A percentile compares a stretch with the other conserved stretches of the same genome.
These are phyloP conservation scores for Russula virescens DNA, from an alignment of 768 basidiomycete species.

Conservation along the genomic window DNA sequence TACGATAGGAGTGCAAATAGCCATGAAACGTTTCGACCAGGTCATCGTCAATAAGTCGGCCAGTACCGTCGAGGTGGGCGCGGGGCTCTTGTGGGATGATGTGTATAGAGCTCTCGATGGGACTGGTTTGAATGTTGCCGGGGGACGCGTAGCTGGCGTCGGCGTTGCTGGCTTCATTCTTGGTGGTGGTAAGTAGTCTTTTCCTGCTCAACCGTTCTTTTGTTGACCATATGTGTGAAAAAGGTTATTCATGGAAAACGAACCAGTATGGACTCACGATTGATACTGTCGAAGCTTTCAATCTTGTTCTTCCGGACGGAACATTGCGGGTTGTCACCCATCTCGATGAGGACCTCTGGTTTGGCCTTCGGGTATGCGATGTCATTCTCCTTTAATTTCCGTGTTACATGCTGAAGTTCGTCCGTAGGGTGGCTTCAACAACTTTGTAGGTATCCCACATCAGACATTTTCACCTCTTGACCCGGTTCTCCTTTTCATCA, in stretches of 20 bases:
- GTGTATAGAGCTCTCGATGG: slow-evolving; percentile 25
- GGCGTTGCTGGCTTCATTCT: too few relatives aligned
- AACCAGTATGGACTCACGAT: too few relatives aligned
- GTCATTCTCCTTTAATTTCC: too few relatives aligned
- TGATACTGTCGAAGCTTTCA: slow-evolving; percentile 22
- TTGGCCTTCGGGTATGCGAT: slow-evolving; percentile 9
- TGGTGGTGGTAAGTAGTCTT: too few relatives aligned
- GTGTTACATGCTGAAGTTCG: background rate
- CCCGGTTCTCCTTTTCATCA: background rate
- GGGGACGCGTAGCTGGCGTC: slow-evolving; percentile 27
- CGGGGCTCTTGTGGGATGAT: slow-evolving; percentile 29
- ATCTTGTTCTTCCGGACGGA: slow-evolving; percentile 26
- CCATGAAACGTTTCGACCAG: slow-evolving; percentile 25
- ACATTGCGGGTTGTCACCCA: slow-evolving; percentile 17
- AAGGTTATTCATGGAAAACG: slow-evolving; percentile 19
- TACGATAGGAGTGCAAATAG: slow-evolving; percentile 27
- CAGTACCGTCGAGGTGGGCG: slow-evolving; percentile 22
- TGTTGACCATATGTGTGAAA: background rate
- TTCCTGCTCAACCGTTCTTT: background rate
- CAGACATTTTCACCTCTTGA: too few relatives aligned
- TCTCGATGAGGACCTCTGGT: slow-evolving; percentile 18
- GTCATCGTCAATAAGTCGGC: background rate
- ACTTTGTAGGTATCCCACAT: slow-evolving; percentile 3
- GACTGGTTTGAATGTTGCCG: slow-evolving; percentile 25
- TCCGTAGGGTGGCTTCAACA: slow-evolving; percentile 16